A percentile compares a stretch with the other conserved stretches of the same genome.
Evolutionary conservation across 257 asterid genomes (phyloP).

Genomic region (Fraxinus americana): DNA sequence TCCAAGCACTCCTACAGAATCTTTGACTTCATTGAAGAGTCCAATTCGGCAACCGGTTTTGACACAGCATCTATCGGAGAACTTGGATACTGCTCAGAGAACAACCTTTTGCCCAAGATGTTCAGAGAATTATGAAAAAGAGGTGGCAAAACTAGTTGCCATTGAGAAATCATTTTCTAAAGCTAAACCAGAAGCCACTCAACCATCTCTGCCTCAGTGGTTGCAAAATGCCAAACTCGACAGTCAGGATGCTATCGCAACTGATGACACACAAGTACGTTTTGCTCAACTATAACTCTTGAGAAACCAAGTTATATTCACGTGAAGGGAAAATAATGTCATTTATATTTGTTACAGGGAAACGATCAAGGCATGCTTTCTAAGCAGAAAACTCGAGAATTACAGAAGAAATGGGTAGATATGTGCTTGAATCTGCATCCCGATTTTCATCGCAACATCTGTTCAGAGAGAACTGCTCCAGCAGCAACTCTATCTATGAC

Average conservation of each 20-base stretch:
- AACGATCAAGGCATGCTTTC: slow-evolving; percentile 53
- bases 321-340: slow-evolving; percentile 15
- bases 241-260: slow-evolving; percentile 35
- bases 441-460: slow-evolving; percentile 46
- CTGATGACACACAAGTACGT: slow-evolving; percentile 51
- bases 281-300: neutral
- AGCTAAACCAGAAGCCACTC: slow-evolving; percentile 41
- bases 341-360: slow-evolving; percentile 37
- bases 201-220: slow-evolving; percentile 73
- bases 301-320: neutral
- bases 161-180: slow-evolving; percentile 63
- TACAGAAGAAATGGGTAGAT: slow-evolving; percentile 78
- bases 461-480: slow-evolving; percentile 36
- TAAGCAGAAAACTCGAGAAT: slow-evolving; percentile 58
- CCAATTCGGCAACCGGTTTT: slow-evolving; percentile 36
- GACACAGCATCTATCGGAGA: slow-evolving; percentile 39
- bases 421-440: slow-evolving; percentile 75
- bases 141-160: slow-evolving; percentile 51
- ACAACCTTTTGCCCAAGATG: slow-evolving; percentile 58
- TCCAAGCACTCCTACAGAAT: slow-evolving; percentile 45
- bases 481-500: slow-evolving; percentile 39
- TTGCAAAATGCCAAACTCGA: slow-evolving; percentile 66
- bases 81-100: slow-evolving; percentile 40
- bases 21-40: slow-evolving; percentile 46
- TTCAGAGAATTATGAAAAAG: slow-evolving; percentile 57